Evolutionary conservation across 139 green algal genomes (phyloP), one percentile per base, ranked within the genome.

Genomic region (Bryopsis sp.): DNA sequence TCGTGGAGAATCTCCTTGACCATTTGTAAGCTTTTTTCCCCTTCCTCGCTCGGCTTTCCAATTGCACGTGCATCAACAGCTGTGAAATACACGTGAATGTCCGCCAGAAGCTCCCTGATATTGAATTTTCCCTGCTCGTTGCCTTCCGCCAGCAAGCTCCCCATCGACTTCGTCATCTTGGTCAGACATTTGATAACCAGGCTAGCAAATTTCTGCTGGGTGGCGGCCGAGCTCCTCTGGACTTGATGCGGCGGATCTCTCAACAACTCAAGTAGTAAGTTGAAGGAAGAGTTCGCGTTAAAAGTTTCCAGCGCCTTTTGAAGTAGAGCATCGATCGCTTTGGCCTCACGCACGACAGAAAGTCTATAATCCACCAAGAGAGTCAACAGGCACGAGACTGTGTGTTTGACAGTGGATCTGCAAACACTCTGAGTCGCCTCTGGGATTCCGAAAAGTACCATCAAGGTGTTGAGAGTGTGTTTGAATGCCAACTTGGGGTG

Each of bases 161-260:
- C 62, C 47, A 88, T 78, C 2, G 78, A 73, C 80, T 97, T 97
- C 24, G 90, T 96, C 47, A 93, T 84, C 78, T 97, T 96, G 72
- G 98, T 96, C 4, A 96, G 84, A 87, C 94, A 99, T 78, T 96
- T 97, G 50, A 97, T 88, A n/a, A 96, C 83, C 61, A 97, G 82
- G 58, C 95, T 87, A 34, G 32, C 22, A 36, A 69, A 69, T 54
- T 36, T 31, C 7, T 54, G 15, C 26, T 69, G 33, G 11, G 15
- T 7, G 5, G 48, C 62, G 7, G 15, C 22, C 37, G 6, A 5
- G n/a, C 11, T 35, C 28, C 6, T 33, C 26, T 47, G 24, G 39
- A 69, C 43, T 6, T 32, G 5, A 24, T 35, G 62, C 24, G 62
- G 62, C 33, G 39, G 37, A 8, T 7, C 7, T 35, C 62, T 54